Percentiles rank a stretch among this genome's conserved stretches.
Conservation (phyloP, 2,329 filamentous ascomycete genomes). For the Aureobasidium sp. region DNA sequence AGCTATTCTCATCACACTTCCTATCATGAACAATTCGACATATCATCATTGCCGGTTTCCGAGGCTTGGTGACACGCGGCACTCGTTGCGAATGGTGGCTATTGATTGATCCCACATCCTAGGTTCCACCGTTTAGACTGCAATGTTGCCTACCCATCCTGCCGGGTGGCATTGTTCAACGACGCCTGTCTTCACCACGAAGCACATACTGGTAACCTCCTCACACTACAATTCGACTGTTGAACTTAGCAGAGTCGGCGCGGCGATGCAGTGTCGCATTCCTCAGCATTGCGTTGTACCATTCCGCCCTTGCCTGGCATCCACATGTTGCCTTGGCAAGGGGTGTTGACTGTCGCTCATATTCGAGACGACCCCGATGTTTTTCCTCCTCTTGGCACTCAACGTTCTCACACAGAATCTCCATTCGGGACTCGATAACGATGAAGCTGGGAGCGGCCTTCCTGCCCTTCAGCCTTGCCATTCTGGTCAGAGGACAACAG, state of each 20-base stretch:
- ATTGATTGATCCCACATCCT: background rate
- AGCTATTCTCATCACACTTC: background rate
- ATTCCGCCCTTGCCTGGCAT: background rate
- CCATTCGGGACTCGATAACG: background rate
- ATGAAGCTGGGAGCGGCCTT: background rate
- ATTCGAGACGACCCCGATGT: background rate
- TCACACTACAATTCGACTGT: background rate
- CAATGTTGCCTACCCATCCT: background rate
- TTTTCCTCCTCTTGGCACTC: background rate
- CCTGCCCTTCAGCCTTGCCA: background rate
- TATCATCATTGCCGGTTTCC: background rate
- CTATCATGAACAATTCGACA: background rate
- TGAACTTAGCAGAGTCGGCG: background rate
- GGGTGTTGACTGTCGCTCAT: background rate
- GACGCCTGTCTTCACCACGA: too few relatives aligned
- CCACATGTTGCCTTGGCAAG: background rate
- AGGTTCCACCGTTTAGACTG: background rate
- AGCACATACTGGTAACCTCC: background rate
- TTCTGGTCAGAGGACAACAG: background rate
- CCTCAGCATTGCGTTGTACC: background rate
- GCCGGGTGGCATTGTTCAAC: background rate
- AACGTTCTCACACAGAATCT: background rate
- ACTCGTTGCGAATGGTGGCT: background rate
- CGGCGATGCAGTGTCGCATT: background rate
- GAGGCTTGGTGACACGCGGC: background rate